Conservation (phyloP, 2,329 filamentous ascomycete genomes). For the Pseudovirgaria hyperparasitica region DNA sequence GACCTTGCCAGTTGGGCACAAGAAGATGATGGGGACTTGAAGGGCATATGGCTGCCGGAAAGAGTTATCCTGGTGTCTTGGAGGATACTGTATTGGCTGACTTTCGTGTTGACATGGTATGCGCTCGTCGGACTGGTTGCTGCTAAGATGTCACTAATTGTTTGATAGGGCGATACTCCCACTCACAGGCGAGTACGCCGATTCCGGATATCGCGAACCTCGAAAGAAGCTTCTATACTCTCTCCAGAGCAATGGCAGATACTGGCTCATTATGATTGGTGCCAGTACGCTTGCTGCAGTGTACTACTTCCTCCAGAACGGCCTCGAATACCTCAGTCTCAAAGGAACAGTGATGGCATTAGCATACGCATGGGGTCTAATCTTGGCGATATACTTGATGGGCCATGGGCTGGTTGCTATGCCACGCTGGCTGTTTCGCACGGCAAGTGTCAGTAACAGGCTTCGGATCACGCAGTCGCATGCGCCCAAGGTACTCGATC, state of each 20-base stretch:
- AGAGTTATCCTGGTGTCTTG: conserved; percentile 72
- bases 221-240: conserved; percentile 73
- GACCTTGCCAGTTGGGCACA: conserved; percentile 80
- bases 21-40: conserved; percentile 54
- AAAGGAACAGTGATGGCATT: conserved; percentile 85
- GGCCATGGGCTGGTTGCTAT: conserved; percentile 91
- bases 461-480: conserved; percentile 63
- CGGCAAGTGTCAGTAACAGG: conserved; percentile 62
- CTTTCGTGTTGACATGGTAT: conserved; percentile 87
- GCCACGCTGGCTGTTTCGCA: conserved; percentile 66
- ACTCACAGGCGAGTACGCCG: conserved; percentile 85
- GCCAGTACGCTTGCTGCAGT: conserved; percentile 59
- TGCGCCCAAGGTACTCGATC: conserved; percentile 75
- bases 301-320: conserved; percentile 72
- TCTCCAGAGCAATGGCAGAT: conserved; percentile 73
- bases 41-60: conserved; percentile 79
- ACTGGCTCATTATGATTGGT: conserved; percentile 68
- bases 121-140: conserved; percentile 10
- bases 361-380: conserved; percentile 85
- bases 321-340: conserved; percentile 57
- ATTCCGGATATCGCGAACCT: conserved; percentile 83
- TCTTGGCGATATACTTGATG: conserved; percentile 93
- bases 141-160: conserved; percentile 2
- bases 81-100: conserved; percentile 95
- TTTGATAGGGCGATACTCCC: conserved; percentile 70